Base-by-base conservation (phyloP, 2,329 filamentous ascomycete species). In the Exophiala lecanii-corni region DNA sequence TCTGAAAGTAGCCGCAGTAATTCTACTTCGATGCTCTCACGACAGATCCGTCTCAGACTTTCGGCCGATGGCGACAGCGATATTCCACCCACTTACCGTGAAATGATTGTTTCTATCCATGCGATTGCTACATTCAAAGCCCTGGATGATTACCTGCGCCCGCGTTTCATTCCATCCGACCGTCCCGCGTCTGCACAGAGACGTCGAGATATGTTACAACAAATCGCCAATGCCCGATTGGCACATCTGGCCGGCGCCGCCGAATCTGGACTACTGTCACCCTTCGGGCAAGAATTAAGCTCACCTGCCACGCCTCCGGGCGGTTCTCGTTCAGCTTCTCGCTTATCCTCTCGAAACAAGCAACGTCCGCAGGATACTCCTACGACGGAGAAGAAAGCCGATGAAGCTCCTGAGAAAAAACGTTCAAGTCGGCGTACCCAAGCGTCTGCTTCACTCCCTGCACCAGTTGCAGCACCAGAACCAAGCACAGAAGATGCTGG, bases 81-180 rank as follows among this genome's bases (percentile, higher is more conserved):
- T 36, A 92, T 98, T 47, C 92, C 92, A 13, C 77, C 82, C 25
- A 75, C 84, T 0, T 97, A 94, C 61, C 79, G 86, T 16, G 95
- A 91, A 55, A 94, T 98, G 51, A 96, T 96, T 84, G 92, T 98
- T 1, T 94, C 89, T 0, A 98, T 98, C 44, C 92, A 98, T 62
- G 92, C 92, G 12, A 97, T 98, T 58, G 91, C 92, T 2, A 97
- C 89, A 0, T 97, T 98, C 71, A 97, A 96, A 63, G 86, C 91
- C 0, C 70, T 98, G 17, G 92, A 97, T 60, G 92, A 98, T 61
- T 98, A 97, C 62, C 74, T 98, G 32, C 82, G 92, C 26, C 92
- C 92, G 5, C 79, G 91, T 48, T 94, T 98, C 46, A 88, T 75
- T 57, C 63, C 92, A 10, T 81, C 85, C 2, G 89, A 95, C 51